Percentiles rank a stretch among this genome's conserved stretches.
phyloP scores from a whole-genome alignment of 495 filamentous ascomycete genomes.

The Podospora pseudoanserina region DNA sequence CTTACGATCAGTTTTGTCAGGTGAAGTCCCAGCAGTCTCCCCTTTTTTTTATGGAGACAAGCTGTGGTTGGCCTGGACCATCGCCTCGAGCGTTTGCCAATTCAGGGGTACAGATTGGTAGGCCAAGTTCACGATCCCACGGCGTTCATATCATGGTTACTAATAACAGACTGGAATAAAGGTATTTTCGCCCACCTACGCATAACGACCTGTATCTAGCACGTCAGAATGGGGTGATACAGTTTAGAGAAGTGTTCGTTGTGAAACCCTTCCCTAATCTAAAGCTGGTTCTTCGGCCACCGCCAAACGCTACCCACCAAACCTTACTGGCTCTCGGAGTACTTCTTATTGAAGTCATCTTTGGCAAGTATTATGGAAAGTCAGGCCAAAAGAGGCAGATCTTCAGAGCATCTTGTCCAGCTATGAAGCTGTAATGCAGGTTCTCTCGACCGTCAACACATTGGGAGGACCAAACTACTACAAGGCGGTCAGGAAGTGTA shows the following conservation, averaged over 20 bases:
- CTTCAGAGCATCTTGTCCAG: neutral
- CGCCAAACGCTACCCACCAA: neutral
- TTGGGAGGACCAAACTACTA: neutral
- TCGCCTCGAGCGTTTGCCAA: constrained; percentile 1
- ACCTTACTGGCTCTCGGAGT: neutral
- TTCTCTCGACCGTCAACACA: neutral
- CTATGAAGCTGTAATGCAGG: neutral
- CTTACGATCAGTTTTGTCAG: neutral
- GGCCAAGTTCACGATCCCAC: too few relatives aligned
- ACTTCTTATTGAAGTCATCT: constrained; percentile 3
- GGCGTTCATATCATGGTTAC: too few relatives aligned
- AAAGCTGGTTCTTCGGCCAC: neutral
- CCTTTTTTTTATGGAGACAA: neutral
- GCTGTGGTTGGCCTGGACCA: neutral
- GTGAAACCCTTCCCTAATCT: neutral
- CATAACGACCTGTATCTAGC: neutral
- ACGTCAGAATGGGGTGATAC: neutral
- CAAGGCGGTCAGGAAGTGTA: neutral
- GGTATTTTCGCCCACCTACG: neutral
- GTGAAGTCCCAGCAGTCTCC: neutral
- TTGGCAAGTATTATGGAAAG: neutral
- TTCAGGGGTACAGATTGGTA: neutral
- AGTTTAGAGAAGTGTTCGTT: neutral
- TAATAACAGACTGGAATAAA: neutral
- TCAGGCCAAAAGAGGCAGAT: neutral